A percentile compares a stretch with the other conserved stretches of the same genome.
Evolutionary conservation across 208 protist species (phyloP).

Genomic region (Trypanosoma rangeli): DNA sequence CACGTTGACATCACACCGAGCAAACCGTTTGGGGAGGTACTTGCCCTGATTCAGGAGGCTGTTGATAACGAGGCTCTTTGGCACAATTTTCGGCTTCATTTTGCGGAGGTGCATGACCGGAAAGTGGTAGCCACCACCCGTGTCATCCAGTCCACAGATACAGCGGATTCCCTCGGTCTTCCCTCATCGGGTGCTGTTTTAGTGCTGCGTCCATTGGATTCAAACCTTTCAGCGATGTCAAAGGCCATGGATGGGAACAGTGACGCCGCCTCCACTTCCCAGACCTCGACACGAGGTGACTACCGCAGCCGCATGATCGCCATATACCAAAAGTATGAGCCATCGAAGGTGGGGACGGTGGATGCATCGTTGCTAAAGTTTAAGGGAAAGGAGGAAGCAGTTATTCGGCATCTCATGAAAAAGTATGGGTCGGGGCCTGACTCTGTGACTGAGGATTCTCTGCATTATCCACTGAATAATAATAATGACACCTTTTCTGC

Average conservation of each 20-base stretch:
- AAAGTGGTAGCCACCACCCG: constrained; percentile 25
- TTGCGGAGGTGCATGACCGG: constrained; percentile 17
- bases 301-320: constrained; percentile 64
- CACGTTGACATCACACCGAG: constrained; percentile 43
- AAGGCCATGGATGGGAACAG: not conserved
- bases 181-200: constrained; percentile 10
- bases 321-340: constrained; percentile 73
- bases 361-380: constrained; percentile 61
- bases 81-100: constrained; percentile 40
- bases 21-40: constrained; percentile 49
- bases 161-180: constrained; percentile 26
- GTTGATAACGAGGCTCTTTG: constrained; percentile 37
- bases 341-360: constrained; percentile 60
- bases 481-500: not conserved
- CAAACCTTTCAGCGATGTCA: not conserved
- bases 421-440: constrained; percentile 75
- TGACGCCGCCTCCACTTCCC: not conserved
- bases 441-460: not conserved
- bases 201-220: constrained; percentile 14
- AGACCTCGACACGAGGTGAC: constrained; percentile 2
- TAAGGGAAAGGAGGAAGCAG: constrained; percentile 62
- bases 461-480: not conserved
- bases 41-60: constrained; percentile 49
- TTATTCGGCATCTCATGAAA: constrained; percentile 66
- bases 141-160: constrained; percentile 29